These are phyloP conservation scores for Haplosporangium gracile DNA, from an alignment of 192 early-diverging fungal species.

Conservation along the genomic window DNA sequence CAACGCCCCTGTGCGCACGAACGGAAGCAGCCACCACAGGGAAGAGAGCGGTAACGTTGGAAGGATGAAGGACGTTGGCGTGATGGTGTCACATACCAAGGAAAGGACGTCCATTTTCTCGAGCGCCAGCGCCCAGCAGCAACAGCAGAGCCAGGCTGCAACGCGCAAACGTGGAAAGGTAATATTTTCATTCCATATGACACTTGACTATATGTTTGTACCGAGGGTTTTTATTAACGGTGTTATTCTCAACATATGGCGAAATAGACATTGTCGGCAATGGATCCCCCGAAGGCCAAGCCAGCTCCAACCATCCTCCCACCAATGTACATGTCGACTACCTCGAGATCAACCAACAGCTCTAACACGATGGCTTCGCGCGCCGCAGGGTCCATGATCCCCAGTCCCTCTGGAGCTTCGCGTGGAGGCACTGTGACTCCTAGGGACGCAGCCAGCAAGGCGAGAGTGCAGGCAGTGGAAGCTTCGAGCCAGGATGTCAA, in stretches of 20 bases:
- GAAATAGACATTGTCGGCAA: constrained; percentile 44
- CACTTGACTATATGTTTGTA: not conserved
- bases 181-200: not conserved
- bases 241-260: not conserved
- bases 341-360: constrained; percentile 28
- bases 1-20: constrained; percentile 18
- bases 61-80: constrained; percentile 50
- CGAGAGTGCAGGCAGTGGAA: constrained; percentile 12
- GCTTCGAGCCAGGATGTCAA: constrained; percentile 26
- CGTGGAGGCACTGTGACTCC: constrained; percentile 36
- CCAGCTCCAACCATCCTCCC: constrained; percentile 48
- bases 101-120: constrained; percentile 47
- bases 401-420: constrained; percentile 39
- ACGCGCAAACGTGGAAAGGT: constrained; percentile 56
- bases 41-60: constrained; percentile 5
- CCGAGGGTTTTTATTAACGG: not conserved
- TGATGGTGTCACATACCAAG: constrained; percentile 25
- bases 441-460: constrained; percentile 30
- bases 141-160: not conserved
- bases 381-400: constrained; percentile 51
- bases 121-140: not conserved
- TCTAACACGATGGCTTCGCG: constrained; percentile 44
- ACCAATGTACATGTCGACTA: constrained; percentile 56
- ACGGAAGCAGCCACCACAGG: not conserved
- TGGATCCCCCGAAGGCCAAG: constrained; percentile 53